Conservation (phyloP, 2,329 filamentous ascomycete species). For the Hypoxylon sp. region DNA sequence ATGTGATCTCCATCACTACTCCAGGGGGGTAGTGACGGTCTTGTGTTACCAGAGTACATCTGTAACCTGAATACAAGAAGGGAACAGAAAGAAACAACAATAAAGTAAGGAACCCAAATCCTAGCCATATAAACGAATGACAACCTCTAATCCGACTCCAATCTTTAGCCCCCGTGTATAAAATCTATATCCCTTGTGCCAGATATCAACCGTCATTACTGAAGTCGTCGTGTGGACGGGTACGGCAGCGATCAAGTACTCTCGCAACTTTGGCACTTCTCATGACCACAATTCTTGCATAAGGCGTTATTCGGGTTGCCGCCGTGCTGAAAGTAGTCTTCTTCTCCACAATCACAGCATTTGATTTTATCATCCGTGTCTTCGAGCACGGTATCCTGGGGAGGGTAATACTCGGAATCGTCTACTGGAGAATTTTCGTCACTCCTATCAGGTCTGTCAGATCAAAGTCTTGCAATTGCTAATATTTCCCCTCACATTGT, state of each 20-base stretch:
- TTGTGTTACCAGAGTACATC: neutral
- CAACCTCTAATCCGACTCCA: slow-evolving; percentile 1
- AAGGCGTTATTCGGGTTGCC: neutral
- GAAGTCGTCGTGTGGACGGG: neutral
- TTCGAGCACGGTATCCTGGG: neutral
- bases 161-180: neutral
- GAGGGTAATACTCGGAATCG: neutral
- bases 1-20: slow-evolving; percentile 18
- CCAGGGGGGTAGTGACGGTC: neutral
- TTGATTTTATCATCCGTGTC: neutral
- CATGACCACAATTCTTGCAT: slow-evolving; percentile 37
- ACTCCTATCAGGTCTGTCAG: slow-evolving; percentile 25
- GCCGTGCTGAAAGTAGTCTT: slow-evolving; percentile 36
- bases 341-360: slow-evolving; percentile 36
- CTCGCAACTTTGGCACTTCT: slow-evolving; percentile 5
- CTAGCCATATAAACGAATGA: slow-evolving; percentile 23
- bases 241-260: neutral
- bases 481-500: slow-evolving; percentile 34
- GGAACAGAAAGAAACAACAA: slow-evolving; percentile 6
- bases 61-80: slow-evolving; percentile 7
- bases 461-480: neutral
- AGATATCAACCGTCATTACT: neutral
- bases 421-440: neutral
- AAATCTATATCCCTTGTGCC: neutral
- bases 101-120: slow-evolving; percentile 5